These are phyloP conservation scores for Limonium bicolor DNA, from an alignment of 148 eudicot species.

Conservation along the genomic window DNA sequence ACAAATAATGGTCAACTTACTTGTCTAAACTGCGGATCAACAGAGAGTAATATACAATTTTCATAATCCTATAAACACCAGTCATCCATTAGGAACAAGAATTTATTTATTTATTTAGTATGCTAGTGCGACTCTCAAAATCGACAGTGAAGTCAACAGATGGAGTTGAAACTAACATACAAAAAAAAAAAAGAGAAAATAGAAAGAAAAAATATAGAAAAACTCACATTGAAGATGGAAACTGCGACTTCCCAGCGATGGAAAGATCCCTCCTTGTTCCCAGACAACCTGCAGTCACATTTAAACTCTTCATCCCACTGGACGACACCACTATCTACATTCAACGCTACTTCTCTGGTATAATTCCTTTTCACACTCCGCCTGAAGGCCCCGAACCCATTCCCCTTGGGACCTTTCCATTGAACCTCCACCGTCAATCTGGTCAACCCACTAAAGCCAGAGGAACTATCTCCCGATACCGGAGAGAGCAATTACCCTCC, in stretches of 20 bases:
- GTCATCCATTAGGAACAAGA: no score
- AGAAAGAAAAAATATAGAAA: not conserved
- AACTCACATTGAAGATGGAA: constrained; percentile 44
- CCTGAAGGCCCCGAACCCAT: constrained; percentile 33
- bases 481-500: not conserved
- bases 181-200: not conserved
- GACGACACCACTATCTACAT: constrained; percentile 38
- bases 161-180: no score
- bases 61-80: no score
- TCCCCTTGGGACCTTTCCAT: constrained; percentile 60
- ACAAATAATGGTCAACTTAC: no score
- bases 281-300: constrained; percentile 28
- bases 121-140: no score
- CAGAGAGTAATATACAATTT: no score
- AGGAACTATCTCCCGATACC: not conserved
- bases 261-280: constrained; percentile 28
- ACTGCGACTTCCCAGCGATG: constrained; percentile 51
- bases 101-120: no score
- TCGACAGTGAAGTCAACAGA: no score
- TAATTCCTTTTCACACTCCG: constrained; percentile 29
- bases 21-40: no score
- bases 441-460: constrained; percentile 5
- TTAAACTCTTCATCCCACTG: constrained; percentile 48
- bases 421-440: constrained; percentile 43
- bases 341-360: constrained; percentile 23